These are phyloP conservation scores for Theileria luwenshuni DNA, from an alignment of 169 alveolate species.

Conservation along the genomic window DNA sequence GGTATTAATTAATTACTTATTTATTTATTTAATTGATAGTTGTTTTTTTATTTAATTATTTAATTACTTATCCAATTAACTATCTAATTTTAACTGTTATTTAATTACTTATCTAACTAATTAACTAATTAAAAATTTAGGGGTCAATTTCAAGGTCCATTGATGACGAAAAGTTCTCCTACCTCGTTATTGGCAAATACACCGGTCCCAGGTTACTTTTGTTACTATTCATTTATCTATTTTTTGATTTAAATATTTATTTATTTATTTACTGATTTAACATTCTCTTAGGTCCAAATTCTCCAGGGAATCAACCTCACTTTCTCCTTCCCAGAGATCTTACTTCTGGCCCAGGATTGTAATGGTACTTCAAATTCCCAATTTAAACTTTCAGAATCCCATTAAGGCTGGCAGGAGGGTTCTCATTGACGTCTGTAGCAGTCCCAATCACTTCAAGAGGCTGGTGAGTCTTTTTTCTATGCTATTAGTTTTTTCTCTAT, in stretches of 20 bases:
- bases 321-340: slow-evolving; percentile 74
- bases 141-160: slow-evolving; percentile 74
- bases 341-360: slow-evolving; percentile 88
- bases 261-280: too few species aligned
- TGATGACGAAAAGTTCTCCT: slow-evolving; percentile 83
- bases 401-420: slow-evolving; percentile 83
- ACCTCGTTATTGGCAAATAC: slow-evolving; percentile 77
- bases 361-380: slow-evolving; percentile 23
- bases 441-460: slow-evolving; percentile 76
- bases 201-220: slow-evolving; percentile 68
- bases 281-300: slow-evolving; percentile 21
- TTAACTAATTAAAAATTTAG: too few species aligned
- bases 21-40: too few species aligned
- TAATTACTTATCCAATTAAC: too few species aligned
- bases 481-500: background rate
- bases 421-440: slow-evolving; percentile 82
- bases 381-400: slow-evolving; percentile 67
- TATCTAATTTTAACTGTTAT: too few species aligned
- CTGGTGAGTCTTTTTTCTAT: slow-evolving; percentile 40
- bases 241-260: too few species aligned
- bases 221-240: too few species aligned
- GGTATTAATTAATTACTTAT: too few species aligned
- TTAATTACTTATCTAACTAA: too few species aligned
- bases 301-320: slow-evolving; percentile 64
- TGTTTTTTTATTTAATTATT: too few species aligned